Percentiles rank a stretch among this genome's conserved stretches.
These are phyloP conservation scores for Botrytis porri DNA, from an alignment of 2,329 filamentous ascomycete genomes.

Conservation along the genomic window DNA sequence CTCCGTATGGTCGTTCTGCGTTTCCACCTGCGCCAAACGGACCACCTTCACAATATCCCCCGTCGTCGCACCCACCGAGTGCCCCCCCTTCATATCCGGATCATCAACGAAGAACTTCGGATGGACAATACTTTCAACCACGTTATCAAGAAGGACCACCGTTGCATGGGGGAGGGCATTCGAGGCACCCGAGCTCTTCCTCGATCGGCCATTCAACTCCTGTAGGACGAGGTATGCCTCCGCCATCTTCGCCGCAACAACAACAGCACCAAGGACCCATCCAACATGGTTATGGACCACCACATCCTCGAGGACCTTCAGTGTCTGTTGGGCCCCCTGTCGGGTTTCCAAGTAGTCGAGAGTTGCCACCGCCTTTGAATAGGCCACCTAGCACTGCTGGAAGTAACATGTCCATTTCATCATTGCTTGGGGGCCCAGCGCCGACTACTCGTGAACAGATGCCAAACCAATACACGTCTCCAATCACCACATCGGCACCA, in stretches of 20 bases:
- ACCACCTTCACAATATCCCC: constrained; percentile 27
- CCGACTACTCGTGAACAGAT: constrained; percentile 46
- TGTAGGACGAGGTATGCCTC: constrained; percentile 44
- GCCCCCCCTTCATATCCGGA: constrained; percentile 34
- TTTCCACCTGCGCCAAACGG: constrained; percentile 6
- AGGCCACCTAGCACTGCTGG: constrained; percentile 46
- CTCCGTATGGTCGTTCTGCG: constrained; percentile 35
- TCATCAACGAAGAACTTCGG: constrained; percentile 38
- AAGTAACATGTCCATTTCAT: constrained; percentile 72
- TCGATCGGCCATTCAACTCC: constrained; percentile 37
- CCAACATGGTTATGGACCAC: constrained; percentile 39
- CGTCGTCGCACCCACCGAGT: constrained; percentile 35
- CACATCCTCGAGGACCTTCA: constrained; percentile 43
- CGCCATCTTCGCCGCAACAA: constrained; percentile 49
- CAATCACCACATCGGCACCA: constrained; percentile 38
- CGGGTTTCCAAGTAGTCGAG: constrained; percentile 49
- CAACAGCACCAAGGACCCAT: constrained; percentile 37
- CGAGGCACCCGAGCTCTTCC: constrained; percentile 37
- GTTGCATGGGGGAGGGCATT: constrained; percentile 33
- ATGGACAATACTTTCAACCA: constrained; percentile 35
- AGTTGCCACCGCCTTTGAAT: constrained; percentile 52
- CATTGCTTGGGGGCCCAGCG: constrained; percentile 59
- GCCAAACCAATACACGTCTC: constrained; percentile 48
- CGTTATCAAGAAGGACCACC: constrained; percentile 34
- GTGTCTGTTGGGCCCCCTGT: constrained; percentile 41